Base-by-base conservation (phyloP, 495 filamentous ascomycete species). In the Lasiosphaeris hirsuta region DNA sequence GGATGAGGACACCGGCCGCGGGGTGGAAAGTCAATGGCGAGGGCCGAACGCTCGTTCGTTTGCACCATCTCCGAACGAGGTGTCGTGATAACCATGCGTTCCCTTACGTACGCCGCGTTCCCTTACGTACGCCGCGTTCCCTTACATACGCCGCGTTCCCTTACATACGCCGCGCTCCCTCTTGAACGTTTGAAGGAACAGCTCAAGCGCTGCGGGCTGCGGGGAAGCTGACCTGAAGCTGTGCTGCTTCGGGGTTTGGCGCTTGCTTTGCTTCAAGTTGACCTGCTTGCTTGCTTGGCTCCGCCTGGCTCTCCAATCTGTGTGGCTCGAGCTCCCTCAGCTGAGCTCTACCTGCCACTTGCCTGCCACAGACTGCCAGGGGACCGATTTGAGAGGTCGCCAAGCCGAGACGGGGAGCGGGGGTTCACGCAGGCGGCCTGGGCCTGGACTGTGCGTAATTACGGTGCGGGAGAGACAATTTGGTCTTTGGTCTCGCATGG, bases 21-120 rank as follows among this genome's bases (percentile, higher is more conserved):
- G 43, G 13, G 15, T 14, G 11, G n/a, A 7, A 18, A 41, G 38
- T 7, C 8, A 3, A 30, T 30, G 38, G 17, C 18, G 30, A 46
- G 17, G 43, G 30, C 9, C 42, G 18, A 36, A 14, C 30, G 15
- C 18, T 42, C 11, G 0, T 35, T 35, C 36, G 50, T 42, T 53
- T 53, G 50, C 50, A 42, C 15, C 50, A 53, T 53, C 14, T 19
- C 50, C 33, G 33, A 15, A 8, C 23, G 17, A 5, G 38, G 50
- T 53, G 50, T 41, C 50, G 37, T 30, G 9, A 30, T 11, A 55
- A 7, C n/a, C 38, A 35, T 30, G 19, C 13, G 17, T 39, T n/a
- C n/a, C n/a, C n/a, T n/a, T 30, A 30, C 23, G 23, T 30, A 30
- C 23, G 23, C 23, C 5, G 23, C 5, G 23, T 5, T 30, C 23